Conservation (phyloP, 1,284 basidiomycete species). For the Tausonia pullulans region DNA sequence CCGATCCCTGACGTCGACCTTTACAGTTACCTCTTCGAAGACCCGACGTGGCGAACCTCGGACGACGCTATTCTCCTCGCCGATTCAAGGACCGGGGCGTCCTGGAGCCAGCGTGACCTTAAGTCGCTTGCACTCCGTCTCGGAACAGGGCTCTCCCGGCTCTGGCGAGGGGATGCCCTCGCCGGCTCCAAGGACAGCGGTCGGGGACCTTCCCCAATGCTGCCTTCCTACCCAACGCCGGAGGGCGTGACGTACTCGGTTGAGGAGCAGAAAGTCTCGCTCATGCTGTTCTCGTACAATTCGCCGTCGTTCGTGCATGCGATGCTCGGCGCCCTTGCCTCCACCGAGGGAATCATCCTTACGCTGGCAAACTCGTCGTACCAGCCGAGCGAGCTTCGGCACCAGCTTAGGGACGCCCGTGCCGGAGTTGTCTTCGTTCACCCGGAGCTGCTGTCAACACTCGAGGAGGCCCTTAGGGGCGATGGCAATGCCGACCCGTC, state of each 20-base stretch:
- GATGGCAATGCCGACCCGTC: neutral
- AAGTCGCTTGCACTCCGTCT: neutral
- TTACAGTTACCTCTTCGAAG: no score
- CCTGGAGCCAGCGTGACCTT: no score
- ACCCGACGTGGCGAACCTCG: no score
- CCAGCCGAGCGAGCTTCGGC: constrained; percentile 19
- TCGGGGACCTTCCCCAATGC: neutral
- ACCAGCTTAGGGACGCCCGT: constrained; percentile 34
- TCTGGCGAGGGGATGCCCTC: neutral
- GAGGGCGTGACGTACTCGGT: neutral
- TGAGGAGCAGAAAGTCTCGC: neutral
- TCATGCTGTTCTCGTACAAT: constrained; percentile 2
- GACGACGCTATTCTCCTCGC: no score
- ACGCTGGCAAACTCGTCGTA: constrained; percentile 28
- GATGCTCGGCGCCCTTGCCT: neutral
- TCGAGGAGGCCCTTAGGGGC: constrained; percentile 17
- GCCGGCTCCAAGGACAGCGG: neutral
- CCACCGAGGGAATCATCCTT: neutral
- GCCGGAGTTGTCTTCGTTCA: constrained; percentile 44
- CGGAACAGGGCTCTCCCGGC: neutral
- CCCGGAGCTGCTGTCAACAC: constrained; percentile 38
- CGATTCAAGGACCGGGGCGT: no score
- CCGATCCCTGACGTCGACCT: no score
- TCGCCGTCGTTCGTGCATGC: neutral
- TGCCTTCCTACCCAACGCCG: constrained; percentile 22